Evolutionary conservation across 2,329 filamentous ascomycete genomes (phyloP), one percentile per base, ranked within the genome.

Genomic region (Neonectria magnoliae): DNA sequence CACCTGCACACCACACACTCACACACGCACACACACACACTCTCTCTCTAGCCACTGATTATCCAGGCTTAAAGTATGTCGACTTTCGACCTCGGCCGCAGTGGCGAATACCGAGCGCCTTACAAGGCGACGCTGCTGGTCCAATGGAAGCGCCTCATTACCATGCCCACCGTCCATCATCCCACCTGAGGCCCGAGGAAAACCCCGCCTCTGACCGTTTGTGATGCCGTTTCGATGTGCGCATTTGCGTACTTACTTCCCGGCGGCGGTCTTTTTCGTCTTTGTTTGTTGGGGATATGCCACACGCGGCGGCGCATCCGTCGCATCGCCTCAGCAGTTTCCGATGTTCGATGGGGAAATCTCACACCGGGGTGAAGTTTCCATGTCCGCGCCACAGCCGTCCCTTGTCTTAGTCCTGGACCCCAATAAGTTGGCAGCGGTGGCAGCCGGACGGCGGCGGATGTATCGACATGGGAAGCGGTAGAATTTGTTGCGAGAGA

Each of bases 101-200:
- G 47, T 51, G 48, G 48, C 48, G 11, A 51, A 51, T 14, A 13
- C 48, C 27, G 48, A 25, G 9, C 48, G 48, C 48, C 48, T 33
- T 51, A 51, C 11, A 31, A 51, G 48, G 48, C 48, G 10, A 20
- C 8, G 14, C 25, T 45, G 44, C 44, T 45, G 38, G 33, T 18
- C 57, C 57, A 60, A 60, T 60, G 20, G 53, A 13, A 5, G 2
- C 27, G 11, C 29, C 41, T 53, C 38, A 27, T 60, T 13, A 16
- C 16, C 20, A 47, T 45, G 50, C 6, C 22, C 42, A 45, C 31
- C 22, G 4, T 41, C n/a, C 16, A 41, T 41, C 38, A 18, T 18
- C 38, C 38, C 38, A 18, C 38, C 38, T 10, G 33, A 16, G n/a
- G 25, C 25, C 25, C 5, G 25, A 25, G 25, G 25, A 25, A 10